A percentile compares a stretch with the other conserved stretches of the same genome.
Evolutionary conservation across 768 basidiomycete genomes (phyloP).

Genomic region (Neoboletus magnificus): DNA sequence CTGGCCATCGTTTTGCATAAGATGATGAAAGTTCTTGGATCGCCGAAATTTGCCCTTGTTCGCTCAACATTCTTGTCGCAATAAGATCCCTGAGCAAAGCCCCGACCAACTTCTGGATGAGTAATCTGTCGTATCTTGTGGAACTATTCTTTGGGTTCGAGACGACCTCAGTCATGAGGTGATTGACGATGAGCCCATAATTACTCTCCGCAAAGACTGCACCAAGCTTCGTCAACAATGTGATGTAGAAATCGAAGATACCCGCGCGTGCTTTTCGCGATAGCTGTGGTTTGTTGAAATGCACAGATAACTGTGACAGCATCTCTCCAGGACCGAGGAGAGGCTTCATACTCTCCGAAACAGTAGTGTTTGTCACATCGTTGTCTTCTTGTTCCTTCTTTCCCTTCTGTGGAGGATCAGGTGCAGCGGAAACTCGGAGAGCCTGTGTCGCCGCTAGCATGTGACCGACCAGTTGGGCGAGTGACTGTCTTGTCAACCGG

Average conservation of each 20-base stretch:
- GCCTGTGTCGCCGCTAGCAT: constrained; percentile 82
- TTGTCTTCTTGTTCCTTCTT: constrained; percentile 64
- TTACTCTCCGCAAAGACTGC: constrained; percentile 75
- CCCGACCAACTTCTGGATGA: constrained; percentile 69
- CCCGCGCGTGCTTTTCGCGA: constrained; percentile 76
- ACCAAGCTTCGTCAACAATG: constrained; percentile 74
- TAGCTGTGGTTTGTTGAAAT: constrained; percentile 72
- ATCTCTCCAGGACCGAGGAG: constrained; percentile 76
- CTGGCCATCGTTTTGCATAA: constrained; percentile 90
- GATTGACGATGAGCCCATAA: constrained; percentile 73
- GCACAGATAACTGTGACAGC: constrained; percentile 72
- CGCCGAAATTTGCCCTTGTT: constrained; percentile 90
- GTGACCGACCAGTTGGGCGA: constrained; percentile 79
- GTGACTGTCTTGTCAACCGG: constrained; percentile 74
- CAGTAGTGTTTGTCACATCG: constrained; percentile 47
- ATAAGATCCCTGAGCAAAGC: constrained; percentile 83
- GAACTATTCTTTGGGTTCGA: constrained; percentile 50
- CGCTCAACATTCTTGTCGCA: constrained; percentile 83
- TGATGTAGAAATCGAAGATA: constrained; percentile 84
- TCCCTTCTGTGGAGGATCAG: constrained; percentile 51
- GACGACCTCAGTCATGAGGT: constrained; percentile 78
- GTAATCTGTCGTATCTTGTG: constrained; percentile 70
- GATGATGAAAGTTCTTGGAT: constrained; percentile 80
- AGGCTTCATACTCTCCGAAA: constrained; percentile 57
- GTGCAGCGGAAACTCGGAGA: constrained; percentile 46